Conservation (phyloP, 768 basidiomycete species). For the Termitomyces sp. region DNA sequence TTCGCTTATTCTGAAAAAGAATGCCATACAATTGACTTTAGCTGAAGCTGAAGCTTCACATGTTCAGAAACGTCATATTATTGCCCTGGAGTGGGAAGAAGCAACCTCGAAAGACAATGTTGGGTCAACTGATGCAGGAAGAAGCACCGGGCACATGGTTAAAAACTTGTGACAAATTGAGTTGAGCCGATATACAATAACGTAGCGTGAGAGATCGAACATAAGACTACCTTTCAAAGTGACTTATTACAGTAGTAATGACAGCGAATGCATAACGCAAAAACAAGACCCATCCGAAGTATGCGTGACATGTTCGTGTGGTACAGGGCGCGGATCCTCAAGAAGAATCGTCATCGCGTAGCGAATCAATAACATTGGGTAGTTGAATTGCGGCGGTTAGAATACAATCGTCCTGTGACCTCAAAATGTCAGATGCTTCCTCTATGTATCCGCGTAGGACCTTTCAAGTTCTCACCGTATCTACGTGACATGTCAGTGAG, state of each 20-base stretch:
- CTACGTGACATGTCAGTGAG: neutral
- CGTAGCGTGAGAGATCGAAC: neutral
- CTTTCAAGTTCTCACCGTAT: neutral
- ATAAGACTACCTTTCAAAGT: neutral
- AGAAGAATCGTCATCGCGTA: no score
- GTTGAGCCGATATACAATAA: neutral
- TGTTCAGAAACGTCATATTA: neutral
- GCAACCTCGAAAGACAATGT: neutral
- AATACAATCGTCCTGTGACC: neutral
- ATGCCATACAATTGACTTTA: neutral
- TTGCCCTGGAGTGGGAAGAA: neutral
- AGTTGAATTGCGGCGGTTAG: neutral
- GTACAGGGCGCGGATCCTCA: neutral
- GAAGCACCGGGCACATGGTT: neutral
- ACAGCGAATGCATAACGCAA: neutral
- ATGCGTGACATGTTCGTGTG: neutral
- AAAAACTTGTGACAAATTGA: neutral
- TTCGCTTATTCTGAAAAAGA: no score
- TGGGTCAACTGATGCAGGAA: constrained; percentile 2
- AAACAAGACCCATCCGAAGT: neutral
- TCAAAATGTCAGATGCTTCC: neutral
- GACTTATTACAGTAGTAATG: neutral
- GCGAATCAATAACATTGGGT: neutral
- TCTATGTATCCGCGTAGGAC: neutral
- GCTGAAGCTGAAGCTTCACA: neutral